Evolutionary conservation across 305 asterid genomes (phyloP), one percentile per base, ranked within the genome.

Genomic region (Fraxinus velutina): DNA sequence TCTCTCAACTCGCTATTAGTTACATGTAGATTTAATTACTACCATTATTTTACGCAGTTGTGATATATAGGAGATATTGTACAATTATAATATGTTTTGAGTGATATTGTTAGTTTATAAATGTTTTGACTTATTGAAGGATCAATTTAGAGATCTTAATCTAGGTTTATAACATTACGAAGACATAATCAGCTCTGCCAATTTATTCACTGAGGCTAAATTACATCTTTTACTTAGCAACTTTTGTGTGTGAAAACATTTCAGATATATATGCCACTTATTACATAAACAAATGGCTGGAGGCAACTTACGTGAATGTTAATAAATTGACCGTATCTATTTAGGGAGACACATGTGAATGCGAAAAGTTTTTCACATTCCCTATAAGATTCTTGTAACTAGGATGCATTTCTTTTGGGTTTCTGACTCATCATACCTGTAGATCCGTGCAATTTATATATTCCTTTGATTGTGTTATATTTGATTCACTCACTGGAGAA

Each of bases 271-370:
- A 37, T 36, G 27, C 34, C 36, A 32, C 57, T 70, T 2, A 36
- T 78, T 77, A 66, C 37, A 78, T 5, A 50, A 62, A 73, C 39
- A n/a, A 37, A 39, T 77, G 39, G 30, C 74, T 57, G 68, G 17
- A 72, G 68, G 60, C 68, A 42, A 68, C 33, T 76, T 50, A 36
- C 22, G 4, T 44, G 60, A 22, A 82, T 37, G 29, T 66, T 57
- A 72, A 60, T 64, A 21, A 52, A 17, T 39, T 73, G 24, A 39
- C 13, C 4, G 17, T 73, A 29, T 10, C 30, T 13, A 37, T 27
- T 50, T n/a, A 6, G 29, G 68, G 60, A 4, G 33, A 57, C 50
- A 34, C 44, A 10, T 42, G 27, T 34, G 52, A 68, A 24, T 36
- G 68, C 68, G 33, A 39, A 27, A 68, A 34, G 33, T 73, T 9